A percentile compares a stretch with the other conserved stretches of the same genome.
These are phyloP conservation scores for Solanum gandarillasii DNA, from an alignment of 257 asterid genomes.

Conservation along the genomic window DNA sequence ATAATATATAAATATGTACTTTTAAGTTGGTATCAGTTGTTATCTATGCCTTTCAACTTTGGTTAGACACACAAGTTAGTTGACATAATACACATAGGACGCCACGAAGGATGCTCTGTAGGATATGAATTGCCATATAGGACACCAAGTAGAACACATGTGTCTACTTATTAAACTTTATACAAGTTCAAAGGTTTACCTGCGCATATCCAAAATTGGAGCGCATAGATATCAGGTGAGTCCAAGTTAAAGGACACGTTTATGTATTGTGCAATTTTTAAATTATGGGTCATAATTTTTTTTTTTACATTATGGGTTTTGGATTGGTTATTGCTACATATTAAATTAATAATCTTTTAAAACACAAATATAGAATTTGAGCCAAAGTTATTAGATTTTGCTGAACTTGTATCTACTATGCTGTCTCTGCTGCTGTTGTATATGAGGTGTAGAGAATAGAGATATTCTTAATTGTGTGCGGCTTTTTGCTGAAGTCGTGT, in stretches of 20 bases:
- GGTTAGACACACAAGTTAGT: too few species aligned
- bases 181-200: fast-evolving
- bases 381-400: neutral
- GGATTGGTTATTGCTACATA: neutral
- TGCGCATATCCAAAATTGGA: too few species aligned
- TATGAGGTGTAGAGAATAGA: neutral
- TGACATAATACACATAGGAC: too few species aligned
- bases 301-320: neutral
- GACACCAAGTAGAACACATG: neutral
- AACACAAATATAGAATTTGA: neutral
- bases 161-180: too few species aligned
- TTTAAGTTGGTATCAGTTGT: too few species aligned
- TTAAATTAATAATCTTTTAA: neutral
- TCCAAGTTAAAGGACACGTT: neutral
- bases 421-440: neutral
- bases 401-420: neutral
- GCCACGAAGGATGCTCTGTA: too few species aligned
- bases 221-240: too few species aligned
- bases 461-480: neutral
- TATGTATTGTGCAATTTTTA: neutral
- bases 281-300: neutral
- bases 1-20: too few species aligned
- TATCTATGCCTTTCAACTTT: too few species aligned
- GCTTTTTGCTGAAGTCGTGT: neutral
- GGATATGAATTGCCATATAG: neutral